Evolutionary conservation across 352 stramenopile genomes (phyloP).

Genomic region (Peronospora destructor): DNA sequence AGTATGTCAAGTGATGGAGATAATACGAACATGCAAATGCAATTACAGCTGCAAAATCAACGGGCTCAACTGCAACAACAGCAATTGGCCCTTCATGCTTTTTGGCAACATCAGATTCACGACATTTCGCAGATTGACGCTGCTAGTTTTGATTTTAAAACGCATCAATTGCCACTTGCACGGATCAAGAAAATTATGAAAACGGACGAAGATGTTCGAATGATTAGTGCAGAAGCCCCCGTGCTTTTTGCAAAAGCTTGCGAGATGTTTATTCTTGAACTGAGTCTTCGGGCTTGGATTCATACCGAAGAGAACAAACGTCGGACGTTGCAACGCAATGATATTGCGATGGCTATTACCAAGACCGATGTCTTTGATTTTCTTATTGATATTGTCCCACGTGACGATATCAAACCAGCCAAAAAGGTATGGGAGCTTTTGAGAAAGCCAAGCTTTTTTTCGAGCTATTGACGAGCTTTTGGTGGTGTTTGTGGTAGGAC

Average conservation of each 20-base stretch:
- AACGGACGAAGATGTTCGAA: constrained; percentile 90
- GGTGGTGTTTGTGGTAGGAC: constrained; percentile 27
- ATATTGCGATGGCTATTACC: constrained; percentile 87
- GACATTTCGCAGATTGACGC: constrained; percentile 86
- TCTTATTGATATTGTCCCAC: constrained; percentile 88
- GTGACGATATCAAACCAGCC: constrained; percentile 80
- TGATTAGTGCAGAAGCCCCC: constrained; percentile 90
- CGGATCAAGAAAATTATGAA: constrained; percentile 96
- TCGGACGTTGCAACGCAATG: constrained; percentile 87
- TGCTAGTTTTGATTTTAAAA: constrained; percentile 84
- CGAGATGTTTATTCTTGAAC: constrained; percentile 91
- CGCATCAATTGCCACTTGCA: constrained; percentile 86
- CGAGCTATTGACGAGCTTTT: constrained; percentile 6
- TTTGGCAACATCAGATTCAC: constrained; percentile 85
- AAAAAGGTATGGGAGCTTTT: constrained; percentile 53
- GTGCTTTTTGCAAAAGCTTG: constrained; percentile 92
- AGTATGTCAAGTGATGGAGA: constrained; percentile 53
- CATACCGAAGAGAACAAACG: constrained; percentile 91
- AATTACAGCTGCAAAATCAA: constrained; percentile 82
- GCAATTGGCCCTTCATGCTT: constrained; percentile 75
- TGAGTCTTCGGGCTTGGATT: constrained; percentile 85
- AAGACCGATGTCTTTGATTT: constrained; percentile 91
- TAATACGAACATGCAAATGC: constrained; percentile 60
- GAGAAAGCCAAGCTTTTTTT: neutral
- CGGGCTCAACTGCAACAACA: constrained; percentile 85